Percentiles rank a stretch among this genome's conserved stretches.
These are phyloP conservation scores for Dalbergia oliveri DNA, from an alignment of 306 rosid genomes.

Conservation along the genomic window DNA sequence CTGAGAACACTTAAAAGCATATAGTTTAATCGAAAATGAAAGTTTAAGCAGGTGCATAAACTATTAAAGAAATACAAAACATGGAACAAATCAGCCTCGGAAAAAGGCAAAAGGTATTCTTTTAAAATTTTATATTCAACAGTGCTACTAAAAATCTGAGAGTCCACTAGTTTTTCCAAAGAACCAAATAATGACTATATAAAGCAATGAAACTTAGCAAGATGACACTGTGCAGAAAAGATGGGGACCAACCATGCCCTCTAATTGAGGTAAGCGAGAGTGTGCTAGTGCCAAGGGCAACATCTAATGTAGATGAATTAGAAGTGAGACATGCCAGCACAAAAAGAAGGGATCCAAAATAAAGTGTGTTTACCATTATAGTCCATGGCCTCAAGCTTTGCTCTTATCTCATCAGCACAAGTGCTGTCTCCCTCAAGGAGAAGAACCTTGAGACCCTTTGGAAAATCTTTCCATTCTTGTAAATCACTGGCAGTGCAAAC, in stretches of 20 bases:
- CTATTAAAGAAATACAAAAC: constrained; percentile 29
- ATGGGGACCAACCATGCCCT: constrained; percentile 47
- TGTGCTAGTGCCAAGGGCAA: constrained; percentile 4
- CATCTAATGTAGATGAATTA: constrained; percentile 38
- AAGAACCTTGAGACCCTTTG: constrained; percentile 88
- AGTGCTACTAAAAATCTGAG: constrained; percentile 42
- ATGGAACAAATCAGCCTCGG: constrained; percentile 10
- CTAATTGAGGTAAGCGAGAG: constrained; percentile 36
- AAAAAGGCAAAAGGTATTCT: neutral
- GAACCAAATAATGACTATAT: constrained; percentile 22
- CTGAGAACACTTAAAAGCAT: constrained; percentile 7
- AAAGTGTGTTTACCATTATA: constrained; percentile 63
- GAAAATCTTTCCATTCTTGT: constrained; percentile 91
- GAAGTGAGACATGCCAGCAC: constrained; percentile 21
- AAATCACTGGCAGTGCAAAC: constrained; percentile 91
- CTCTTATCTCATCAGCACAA: constrained; percentile 75
- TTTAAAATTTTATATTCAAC: constrained; percentile 32
- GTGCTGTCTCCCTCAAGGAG: constrained; percentile 77
- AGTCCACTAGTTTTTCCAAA: constrained; percentile 35
- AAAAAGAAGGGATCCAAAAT: constrained; percentile 37
- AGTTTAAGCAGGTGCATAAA: constrained; percentile 26
- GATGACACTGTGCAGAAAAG: neutral
- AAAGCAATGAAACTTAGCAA: neutral
- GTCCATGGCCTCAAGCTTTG: constrained; percentile 91
- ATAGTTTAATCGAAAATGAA: constrained; percentile 30